Evolutionary conservation across 371 early-diverging fungal species (phyloP), one percentile per base, ranked within the genome.

Genomic region (Funneliformis caledonium): DNA sequence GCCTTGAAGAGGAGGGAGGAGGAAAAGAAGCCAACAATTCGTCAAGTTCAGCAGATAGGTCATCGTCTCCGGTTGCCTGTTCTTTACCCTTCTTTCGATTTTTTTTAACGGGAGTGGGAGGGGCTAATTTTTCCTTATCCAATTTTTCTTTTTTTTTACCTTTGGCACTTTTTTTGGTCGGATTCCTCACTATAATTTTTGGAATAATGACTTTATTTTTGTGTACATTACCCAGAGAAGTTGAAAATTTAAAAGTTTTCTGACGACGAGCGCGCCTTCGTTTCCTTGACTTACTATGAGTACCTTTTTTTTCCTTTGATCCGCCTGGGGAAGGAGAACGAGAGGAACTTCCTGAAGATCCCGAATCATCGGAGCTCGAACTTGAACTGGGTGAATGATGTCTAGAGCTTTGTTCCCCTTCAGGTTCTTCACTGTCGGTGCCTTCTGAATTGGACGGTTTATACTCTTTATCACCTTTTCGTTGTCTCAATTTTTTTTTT

Each of bases 121-220:
- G 42, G 42, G 61, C 5, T 45, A 45, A 60, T 10, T 73, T 31
- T 52, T 37, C 59, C 22, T 26, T 19, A 59, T 37, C 42, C 4
- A 52, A 74, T 26, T 48, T 33, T 33, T 33, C 31, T 19, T 31
- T 14, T 22, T 52, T 48, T 26, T 42, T 16, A 22, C 70, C 50
- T 72, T 59, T 70, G 5, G 52, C 72, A 5, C 43, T 2, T 42
- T 79, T 79, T 31, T 70, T 68, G n/a, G 80, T 70, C 6, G 70
- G 72, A 70, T 70, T 50, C 61, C 56, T 69, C 12, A 70, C 60
- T 31, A 79, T 10, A 43, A 79, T 79, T 79, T 79, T 79, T 22
- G 70, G 43, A n/a, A 69, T 33, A 7, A 59, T 19, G 19, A 2
- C 0, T 9, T 33, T 76, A n/a, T 37, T 64, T 26, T 76, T 43